Conservation (phyloP, 345 rosid species). For the Pugionium cornutum region DNA sequence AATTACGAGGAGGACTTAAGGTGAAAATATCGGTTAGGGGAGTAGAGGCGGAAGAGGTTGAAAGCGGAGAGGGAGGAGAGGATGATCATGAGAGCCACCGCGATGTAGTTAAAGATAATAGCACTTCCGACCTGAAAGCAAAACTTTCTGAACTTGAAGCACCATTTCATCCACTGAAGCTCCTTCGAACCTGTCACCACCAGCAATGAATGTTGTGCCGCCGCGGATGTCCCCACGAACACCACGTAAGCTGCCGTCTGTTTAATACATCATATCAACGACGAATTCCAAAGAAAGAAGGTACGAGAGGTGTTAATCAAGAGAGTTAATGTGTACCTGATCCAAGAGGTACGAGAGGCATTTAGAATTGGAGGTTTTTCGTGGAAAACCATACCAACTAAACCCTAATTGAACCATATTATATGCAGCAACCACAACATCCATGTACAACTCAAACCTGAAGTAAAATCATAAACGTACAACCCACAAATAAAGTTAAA, state of each 20-base stretch:
- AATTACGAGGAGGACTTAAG: slow-evolving; percentile 39
- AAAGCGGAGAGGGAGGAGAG: slow-evolving; percentile 59
- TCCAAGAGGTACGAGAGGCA: slow-evolving; percentile 58
- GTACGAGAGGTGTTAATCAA: background rate
- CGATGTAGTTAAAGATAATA: slow-evolving; percentile 41
- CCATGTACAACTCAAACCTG: slow-evolving; percentile 49
- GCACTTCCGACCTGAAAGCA: slow-evolving; percentile 66
- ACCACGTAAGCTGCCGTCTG: slow-evolving; percentile 46
- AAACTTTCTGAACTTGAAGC: slow-evolving; percentile 60
- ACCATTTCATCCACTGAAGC: slow-evolving; percentile 76
- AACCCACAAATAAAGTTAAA: background rate
- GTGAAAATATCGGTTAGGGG: slow-evolving; percentile 48
- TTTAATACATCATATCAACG: too few relatives aligned
- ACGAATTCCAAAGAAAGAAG: too few relatives aligned
- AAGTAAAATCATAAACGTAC: background rate
- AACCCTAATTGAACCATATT: slow-evolving; percentile 56
- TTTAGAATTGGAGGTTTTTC: slow-evolving; percentile 29
- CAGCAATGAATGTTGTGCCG: slow-evolving; percentile 45
- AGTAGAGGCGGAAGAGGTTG: slow-evolving; percentile 66
- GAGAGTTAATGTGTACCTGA: slow-evolving; percentile 48
- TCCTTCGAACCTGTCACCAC: slow-evolving; percentile 48
- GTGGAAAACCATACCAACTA: slow-evolving; percentile 27
- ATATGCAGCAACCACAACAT: slow-evolving; percentile 55
- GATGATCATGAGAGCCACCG: slow-evolving; percentile 41
- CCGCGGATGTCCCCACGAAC: slow-evolving; percentile 49